A percentile compares a stretch with the other conserved stretches of the same genome.
These are phyloP conservation scores for Keqinozyma sinolaborantium DNA, from an alignment of 1,139 yeast genomes.

Conservation along the genomic window DNA sequence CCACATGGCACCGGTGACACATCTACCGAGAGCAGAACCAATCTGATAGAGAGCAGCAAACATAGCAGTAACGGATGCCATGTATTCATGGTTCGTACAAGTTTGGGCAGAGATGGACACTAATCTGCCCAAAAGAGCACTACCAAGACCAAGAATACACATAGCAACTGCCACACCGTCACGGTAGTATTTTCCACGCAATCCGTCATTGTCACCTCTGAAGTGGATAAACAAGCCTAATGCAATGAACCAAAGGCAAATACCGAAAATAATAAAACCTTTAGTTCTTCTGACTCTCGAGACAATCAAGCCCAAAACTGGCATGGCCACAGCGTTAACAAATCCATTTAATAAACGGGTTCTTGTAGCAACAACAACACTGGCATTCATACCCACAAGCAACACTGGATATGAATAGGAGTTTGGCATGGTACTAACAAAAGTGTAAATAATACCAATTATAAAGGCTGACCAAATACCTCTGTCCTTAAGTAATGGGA, in stretches of 20 bases:
- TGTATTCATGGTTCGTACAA: constrained; percentile 57
- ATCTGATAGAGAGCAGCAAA: constrained; percentile 53
- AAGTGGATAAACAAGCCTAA: constrained; percentile 56
- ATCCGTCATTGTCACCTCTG: constrained; percentile 49
- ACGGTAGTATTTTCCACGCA: constrained; percentile 24
- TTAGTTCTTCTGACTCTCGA: constrained; percentile 53
- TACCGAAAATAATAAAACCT: constrained; percentile 57
- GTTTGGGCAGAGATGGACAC: constrained; percentile 63
- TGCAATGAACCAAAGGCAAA: constrained; percentile 51
- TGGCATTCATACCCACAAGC: constrained; percentile 57
- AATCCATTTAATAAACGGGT: constrained; percentile 62
- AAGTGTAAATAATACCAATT: constrained; percentile 52
- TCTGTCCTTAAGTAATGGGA: constrained; percentile 54
- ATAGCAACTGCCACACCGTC: constrained; percentile 65
- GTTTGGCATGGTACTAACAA: constrained; percentile 65
- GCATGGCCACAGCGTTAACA: constrained; percentile 60
- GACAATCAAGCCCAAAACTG: constrained; percentile 55
- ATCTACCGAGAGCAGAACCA: constrained; percentile 55
- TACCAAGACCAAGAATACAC: constrained; percentile 67
- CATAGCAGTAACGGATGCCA: constrained; percentile 61
- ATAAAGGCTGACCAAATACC: constrained; percentile 53
- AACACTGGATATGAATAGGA: constrained; percentile 65
- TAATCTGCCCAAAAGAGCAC: constrained; percentile 68
- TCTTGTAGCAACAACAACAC: constrained; percentile 60
- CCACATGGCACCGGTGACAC: constrained; percentile 67